Base-by-base conservation (phyloP, 2,329 filamentous ascomycete species). In the Hypoxylon rubiginosum region DNA sequence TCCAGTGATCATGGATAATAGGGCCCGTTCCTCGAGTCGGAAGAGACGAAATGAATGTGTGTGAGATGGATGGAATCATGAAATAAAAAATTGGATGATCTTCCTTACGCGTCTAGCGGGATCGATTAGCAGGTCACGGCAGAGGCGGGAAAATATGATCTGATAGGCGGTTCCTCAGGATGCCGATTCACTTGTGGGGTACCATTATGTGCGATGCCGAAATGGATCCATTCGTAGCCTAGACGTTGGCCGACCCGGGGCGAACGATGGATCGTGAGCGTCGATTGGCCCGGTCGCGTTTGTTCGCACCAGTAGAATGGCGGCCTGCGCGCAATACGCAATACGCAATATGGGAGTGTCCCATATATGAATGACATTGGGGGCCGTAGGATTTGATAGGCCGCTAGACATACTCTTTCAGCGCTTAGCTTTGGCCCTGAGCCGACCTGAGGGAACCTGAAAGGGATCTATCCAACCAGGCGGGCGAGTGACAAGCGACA, bases 151-250 rank as follows among this genome's bases (percentile, higher is more conserved):
- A 49, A 49, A 43, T 49, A 49, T 63, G 61, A 49, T 52, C 41
- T 63, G 61, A 67, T 65, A 62, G 62, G 62, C 28, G 53, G 41
- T 58, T 8, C 21, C 34, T 50, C 5, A 46, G 51, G 50, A 57
- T 49, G 58, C 62, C 51, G 58, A n/a, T 60, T 32, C 51, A 62
- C 55, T n/a, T 66, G 66, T 68, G 66, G 66, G 62, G 66, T 63
- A 56, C 62, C n/a, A 55, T 13, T n/a, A 32, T 62, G 48, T 61
- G 53, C 61, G 53, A 55, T 46, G 46, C 34, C 30, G 46, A 48
- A 15, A 52, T 52, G 51, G 50, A 17, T 39, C 43, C 34, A 36
- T 58, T 45, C 49, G 52, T 30, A 24, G 13, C 45, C 45, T 32
- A 50, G 28, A 17, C 7, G n/a, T 15, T 32, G 49, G 58, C 58